phyloP scores from a whole-genome alignment of 2,329 filamentous ascomycete species.

The Penicillium vulpinum region DNA sequence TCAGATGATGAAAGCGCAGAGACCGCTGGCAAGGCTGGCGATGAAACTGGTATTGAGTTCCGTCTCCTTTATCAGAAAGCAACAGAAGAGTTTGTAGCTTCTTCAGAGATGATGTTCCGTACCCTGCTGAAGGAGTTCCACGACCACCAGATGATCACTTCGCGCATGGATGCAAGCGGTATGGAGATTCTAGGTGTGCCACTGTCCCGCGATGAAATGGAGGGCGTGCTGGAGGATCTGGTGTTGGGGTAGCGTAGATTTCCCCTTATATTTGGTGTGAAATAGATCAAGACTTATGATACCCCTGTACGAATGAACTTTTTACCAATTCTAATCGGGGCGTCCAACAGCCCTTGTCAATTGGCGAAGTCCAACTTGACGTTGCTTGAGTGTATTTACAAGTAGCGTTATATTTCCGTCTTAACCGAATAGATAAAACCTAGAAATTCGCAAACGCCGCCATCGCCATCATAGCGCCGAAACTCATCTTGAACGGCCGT shows the following conservation, averaged over 20 bases:
- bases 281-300: slow-evolving; percentile 34
- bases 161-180: slow-evolving; percentile 78
- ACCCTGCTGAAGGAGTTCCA: slow-evolving; percentile 96
- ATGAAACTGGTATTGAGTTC: slow-evolving; percentile 75
- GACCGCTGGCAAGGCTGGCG: slow-evolving; percentile 29
- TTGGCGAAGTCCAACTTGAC: neutral
- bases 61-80: slow-evolving; percentile 91
- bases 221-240: slow-evolving; percentile 80
- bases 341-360: neutral
- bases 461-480: slow-evolving; percentile 47
- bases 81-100: slow-evolving; percentile 94
- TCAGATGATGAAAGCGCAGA: slow-evolving; percentile 53
- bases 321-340: slow-evolving; percentile 12
- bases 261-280: slow-evolving; percentile 7
- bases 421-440: neutral
- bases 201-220: slow-evolving; percentile 83
- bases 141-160: slow-evolving; percentile 96
- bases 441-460: slow-evolving; percentile 49
- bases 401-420: neutral
- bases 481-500: slow-evolving; percentile 49
- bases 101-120: slow-evolving; percentile 92
- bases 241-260: slow-evolving; percentile 35
- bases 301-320: slow-evolving; percentile 29
- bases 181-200: slow-evolving; percentile 84
- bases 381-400: slow-evolving; percentile 14